phyloP scores from a whole-genome alignment of 148 eudicot genomes.

The Pharnaceum exiguum region DNA sequence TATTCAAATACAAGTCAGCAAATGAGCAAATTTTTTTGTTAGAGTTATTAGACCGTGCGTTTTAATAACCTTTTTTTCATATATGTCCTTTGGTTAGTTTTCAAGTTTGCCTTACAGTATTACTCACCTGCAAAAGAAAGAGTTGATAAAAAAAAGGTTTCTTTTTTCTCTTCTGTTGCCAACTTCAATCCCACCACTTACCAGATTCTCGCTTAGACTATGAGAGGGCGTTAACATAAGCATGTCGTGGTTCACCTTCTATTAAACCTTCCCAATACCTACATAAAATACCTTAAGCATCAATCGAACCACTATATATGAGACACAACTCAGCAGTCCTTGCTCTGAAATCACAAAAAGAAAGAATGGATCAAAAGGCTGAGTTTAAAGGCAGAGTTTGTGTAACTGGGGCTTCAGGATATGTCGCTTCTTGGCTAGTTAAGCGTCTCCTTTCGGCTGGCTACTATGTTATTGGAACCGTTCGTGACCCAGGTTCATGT shows the following conservation, averaged over 20 bases:
- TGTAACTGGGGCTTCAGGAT: slow-evolving; percentile 94
- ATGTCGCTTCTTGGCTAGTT: slow-evolving; percentile 84
- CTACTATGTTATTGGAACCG: slow-evolving; percentile 75
- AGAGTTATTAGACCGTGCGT: too few relatives aligned
- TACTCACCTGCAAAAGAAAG: too few relatives aligned
- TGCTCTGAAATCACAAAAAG: background rate
- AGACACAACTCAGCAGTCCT: background rate
- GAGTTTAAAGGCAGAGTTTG: slow-evolving; percentile 59
- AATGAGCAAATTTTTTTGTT: too few relatives aligned
- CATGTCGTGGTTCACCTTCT: slow-evolving; percentile 19
- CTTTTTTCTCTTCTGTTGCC: too few relatives aligned
- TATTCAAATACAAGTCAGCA: too few relatives aligned
- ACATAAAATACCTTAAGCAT: background rate
- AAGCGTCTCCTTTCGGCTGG: slow-evolving; percentile 69
- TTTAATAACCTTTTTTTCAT: too few relatives aligned
- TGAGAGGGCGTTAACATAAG: slow-evolving; percentile 1
- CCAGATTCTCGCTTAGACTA: background rate
- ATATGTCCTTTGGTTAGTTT: too few relatives aligned
- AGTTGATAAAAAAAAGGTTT: too few relatives aligned
- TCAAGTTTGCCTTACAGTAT: too few relatives aligned
- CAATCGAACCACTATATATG: slow-evolving; percentile 2
- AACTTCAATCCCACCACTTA: background rate
- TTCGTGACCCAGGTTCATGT: slow-evolving; percentile 66
- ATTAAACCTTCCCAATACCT: slow-evolving; percentile 4
- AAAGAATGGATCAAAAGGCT: slow-evolving; percentile 20